These are phyloP conservation scores for Hysterangium stoloniferum DNA, from an alignment of 768 basidiomycete species.

Conservation along the genomic window DNA sequence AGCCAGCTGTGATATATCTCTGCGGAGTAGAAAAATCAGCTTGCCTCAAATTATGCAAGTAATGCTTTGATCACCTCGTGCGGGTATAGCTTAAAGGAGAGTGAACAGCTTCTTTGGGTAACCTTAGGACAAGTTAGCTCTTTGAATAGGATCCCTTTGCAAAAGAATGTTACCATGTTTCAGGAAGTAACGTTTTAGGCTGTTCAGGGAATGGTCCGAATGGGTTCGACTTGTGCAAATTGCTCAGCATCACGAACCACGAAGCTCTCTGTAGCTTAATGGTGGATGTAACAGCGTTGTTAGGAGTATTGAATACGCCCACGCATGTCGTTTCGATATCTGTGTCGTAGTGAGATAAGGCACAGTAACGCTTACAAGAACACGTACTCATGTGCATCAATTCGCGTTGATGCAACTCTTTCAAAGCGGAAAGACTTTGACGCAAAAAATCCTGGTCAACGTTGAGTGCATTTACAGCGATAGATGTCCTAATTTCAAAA, in stretches of 20 bases:
- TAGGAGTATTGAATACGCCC: slow-evolving; percentile 48
- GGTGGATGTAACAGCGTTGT: slow-evolving; percentile 46
- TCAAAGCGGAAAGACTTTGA: slow-evolving; percentile 65
- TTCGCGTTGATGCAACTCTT: slow-evolving; percentile 54
- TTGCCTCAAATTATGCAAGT: neutral
- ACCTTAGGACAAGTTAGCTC: slow-evolving; percentile 33
- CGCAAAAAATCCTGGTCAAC: slow-evolving; percentile 64
- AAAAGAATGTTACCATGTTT: slow-evolving; percentile 41
- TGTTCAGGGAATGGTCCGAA: slow-evolving; percentile 38
- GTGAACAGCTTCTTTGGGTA: slow-evolving; percentile 71
- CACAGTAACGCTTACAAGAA: slow-evolving; percentile 5
- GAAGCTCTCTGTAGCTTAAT: slow-evolving; percentile 70
- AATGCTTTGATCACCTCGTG: slow-evolving; percentile 13
- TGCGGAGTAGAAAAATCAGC: slow-evolving; percentile 20
- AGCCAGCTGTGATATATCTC: slow-evolving; percentile 80
- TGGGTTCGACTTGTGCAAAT: slow-evolving; percentile 79
- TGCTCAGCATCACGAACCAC: slow-evolving; percentile 65
- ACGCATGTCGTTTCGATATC: slow-evolving; percentile 55
- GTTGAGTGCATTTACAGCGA: neutral
- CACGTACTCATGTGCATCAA: slow-evolving; percentile 72
- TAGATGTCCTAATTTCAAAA: neutral
- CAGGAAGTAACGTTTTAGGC: slow-evolving; percentile 25
- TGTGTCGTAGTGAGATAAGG: slow-evolving; percentile 19
- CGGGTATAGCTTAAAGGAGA: slow-evolving; percentile 72
- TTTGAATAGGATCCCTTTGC: neutral